Conservation (phyloP, 306 rosid species). For the Betula pendula region DNA sequence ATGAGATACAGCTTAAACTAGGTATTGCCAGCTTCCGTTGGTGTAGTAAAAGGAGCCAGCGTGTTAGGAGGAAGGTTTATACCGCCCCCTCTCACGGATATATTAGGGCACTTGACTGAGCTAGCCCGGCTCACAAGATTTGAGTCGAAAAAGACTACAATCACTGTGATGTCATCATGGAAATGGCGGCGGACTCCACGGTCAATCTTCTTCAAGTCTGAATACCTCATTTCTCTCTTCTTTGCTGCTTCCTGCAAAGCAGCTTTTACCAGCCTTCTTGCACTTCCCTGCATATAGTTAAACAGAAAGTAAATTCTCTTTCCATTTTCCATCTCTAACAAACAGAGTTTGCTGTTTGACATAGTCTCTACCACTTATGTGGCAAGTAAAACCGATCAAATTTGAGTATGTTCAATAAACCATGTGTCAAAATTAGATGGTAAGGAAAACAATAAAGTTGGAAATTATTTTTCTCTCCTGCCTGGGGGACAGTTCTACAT, state of each 20-base stretch:
- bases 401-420: neutral
- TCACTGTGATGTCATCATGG: constrained; percentile 95
- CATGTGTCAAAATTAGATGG: neutral
- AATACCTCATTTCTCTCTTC: constrained; percentile 99
- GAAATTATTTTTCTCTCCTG: neutral
- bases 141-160: constrained; percentile 79
- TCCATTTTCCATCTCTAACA: neutral
- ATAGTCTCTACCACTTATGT: neutral
- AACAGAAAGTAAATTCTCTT: neutral
- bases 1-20: constrained; percentile 41
- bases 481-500: neutral
- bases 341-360: neutral
- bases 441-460: neutral
- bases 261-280: constrained; percentile 77
- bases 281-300: constrained; percentile 75
- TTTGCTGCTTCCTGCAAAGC: constrained; percentile 90
- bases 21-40: constrained; percentile 56
- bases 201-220: constrained; percentile 92
- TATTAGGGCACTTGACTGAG: constrained; percentile 53
- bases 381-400: neutral
- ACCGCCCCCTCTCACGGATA: constrained; percentile 92
- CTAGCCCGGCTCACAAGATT: constrained; percentile 74
- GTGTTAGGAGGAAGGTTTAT: constrained; percentile 66
- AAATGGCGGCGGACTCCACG: constrained; percentile 98
- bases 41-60: constrained; percentile 67